Percentiles rank a stretch among this genome's conserved stretches.
Evolutionary conservation across 306 rosid species (phyloP).

Genomic region (Rosa persica): DNA sequence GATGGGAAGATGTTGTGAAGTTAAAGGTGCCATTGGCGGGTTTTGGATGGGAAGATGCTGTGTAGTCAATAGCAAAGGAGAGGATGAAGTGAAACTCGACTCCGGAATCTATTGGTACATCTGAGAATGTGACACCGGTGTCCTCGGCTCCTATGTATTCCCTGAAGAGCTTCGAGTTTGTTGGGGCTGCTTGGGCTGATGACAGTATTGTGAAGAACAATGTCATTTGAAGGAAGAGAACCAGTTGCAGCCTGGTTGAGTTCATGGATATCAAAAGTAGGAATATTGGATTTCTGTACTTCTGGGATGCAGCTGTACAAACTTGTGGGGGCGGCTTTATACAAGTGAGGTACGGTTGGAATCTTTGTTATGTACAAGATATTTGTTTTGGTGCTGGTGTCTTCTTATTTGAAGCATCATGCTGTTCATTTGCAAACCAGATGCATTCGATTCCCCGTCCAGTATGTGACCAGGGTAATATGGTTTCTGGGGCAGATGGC

Average conservation of each 20-base stretch:
- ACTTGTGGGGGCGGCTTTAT: constrained; percentile 7
- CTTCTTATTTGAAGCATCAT: background rate
- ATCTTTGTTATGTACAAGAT: background rate
- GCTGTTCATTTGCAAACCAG: background rate
- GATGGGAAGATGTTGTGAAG: constrained; percentile 18
- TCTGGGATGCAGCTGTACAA: background rate
- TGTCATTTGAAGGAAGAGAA: constrained; percentile 10
- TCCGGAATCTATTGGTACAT: constrained; percentile 22
- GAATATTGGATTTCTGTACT: background rate
- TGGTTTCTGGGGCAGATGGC: background rate
- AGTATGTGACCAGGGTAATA: background rate
- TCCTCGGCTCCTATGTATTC: constrained; percentile 36
- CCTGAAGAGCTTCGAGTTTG: constrained; percentile 26
- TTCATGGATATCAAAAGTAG: constrained; percentile 2
- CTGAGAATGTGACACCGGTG: constrained; percentile 13
- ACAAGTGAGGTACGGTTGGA: background rate
- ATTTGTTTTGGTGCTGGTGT: constrained; percentile 1
- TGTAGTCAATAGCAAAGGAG: constrained; percentile 32
- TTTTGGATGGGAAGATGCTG: background rate
- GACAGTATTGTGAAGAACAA: constrained; percentile 6
- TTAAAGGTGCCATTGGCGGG: constrained; percentile 30
- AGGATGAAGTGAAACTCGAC: constrained; percentile 33
- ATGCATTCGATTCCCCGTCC: constrained; percentile 6
- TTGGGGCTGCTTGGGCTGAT: constrained; percentile 21
- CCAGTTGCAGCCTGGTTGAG: background rate